Evolutionary conservation across 768 basidiomycete genomes (phyloP).

Genomic region (Pulveroboletus sp.): DNA sequence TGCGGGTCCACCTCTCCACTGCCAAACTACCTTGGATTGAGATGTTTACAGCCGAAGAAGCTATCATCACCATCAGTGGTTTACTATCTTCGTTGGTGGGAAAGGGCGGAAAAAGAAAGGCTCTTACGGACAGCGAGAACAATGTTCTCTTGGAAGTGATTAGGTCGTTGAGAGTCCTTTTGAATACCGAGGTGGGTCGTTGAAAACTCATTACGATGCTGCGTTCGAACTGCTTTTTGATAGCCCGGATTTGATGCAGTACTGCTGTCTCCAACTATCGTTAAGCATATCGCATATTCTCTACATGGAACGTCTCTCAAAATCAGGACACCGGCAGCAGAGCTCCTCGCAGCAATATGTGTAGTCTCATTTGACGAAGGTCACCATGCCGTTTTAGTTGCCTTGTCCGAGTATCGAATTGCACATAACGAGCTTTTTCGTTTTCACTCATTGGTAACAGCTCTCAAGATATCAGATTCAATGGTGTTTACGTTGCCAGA

Average conservation of each 20-base stretch:
- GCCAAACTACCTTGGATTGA: slow-evolving; percentile 76
- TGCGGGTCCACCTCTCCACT: slow-evolving; percentile 85
- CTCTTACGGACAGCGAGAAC: slow-evolving; percentile 62
- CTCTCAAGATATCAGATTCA: slow-evolving; percentile 54
- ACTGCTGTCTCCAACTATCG: slow-evolving; percentile 56
- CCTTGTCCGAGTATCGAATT: slow-evolving; percentile 77
- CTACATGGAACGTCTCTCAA: slow-evolving; percentile 67
- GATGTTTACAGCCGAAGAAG: slow-evolving; percentile 64
- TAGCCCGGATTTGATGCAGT: slow-evolving; percentile 75
- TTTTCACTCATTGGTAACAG: slow-evolving; percentile 71
- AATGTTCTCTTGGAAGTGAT: slow-evolving; percentile 69
- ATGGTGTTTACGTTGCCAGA: slow-evolving; percentile 33
- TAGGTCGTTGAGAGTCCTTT: slow-evolving; percentile 75
- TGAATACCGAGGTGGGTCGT: slow-evolving; percentile 74
- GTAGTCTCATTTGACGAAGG: slow-evolving; percentile 69
- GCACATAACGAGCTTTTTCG: slow-evolving; percentile 72
- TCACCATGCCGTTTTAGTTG: slow-evolving; percentile 69
- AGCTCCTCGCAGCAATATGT: slow-evolving; percentile 83
- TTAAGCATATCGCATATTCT: slow-evolving; percentile 72
- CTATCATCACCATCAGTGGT: slow-evolving; percentile 59
- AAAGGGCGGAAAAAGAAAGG: slow-evolving; percentile 62
- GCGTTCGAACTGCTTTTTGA: neutral
- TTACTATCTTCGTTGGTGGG: slow-evolving; percentile 61
- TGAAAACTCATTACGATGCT: neutral
- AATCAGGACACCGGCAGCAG: slow-evolving; percentile 64